These are phyloP conservation scores for Dendrocalamus sinicus DNA, from an alignment of 176 grass and related monocot genomes.

Conservation along the genomic window DNA sequence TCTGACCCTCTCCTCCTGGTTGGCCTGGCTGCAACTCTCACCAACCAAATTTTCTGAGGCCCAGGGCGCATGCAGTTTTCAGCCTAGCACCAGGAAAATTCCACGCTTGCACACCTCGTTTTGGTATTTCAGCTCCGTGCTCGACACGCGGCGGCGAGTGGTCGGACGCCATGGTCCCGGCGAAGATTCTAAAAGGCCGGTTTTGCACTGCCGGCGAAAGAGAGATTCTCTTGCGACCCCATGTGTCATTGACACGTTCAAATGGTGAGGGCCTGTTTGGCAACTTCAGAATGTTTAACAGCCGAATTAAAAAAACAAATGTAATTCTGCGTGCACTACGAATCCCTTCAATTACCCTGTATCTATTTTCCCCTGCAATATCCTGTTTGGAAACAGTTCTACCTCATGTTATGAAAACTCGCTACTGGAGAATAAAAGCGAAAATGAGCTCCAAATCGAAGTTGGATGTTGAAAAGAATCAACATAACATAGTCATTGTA, in stretches of 20 bases:
- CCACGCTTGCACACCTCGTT: background rate
- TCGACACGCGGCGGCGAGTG: background rate
- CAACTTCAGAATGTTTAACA: too few species aligned
- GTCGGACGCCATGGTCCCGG: background rate
- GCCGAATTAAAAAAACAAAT: too few species aligned
- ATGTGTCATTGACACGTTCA: background rate
- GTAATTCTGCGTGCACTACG: too few species aligned
- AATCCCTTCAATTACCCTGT: too few species aligned
- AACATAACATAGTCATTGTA: too few species aligned
- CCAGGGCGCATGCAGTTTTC: background rate
- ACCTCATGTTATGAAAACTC: too few species aligned
- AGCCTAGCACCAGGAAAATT: background rate
- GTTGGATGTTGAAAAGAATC: too few species aligned
- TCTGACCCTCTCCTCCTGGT: background rate
- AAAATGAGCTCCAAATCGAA: too few species aligned
- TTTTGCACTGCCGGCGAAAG: background rate
- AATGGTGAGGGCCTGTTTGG: too few species aligned
- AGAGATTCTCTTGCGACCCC: background rate
- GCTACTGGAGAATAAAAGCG: too few species aligned
- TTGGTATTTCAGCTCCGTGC: background rate
- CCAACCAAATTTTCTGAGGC: conserved; percentile 59
- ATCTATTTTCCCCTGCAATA: too few species aligned
- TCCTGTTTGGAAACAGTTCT: too few species aligned
- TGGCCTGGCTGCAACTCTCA: conserved; percentile 1
- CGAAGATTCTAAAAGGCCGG: conserved; percentile 23